Conservation (phyloP, 2,329 filamentous ascomycete species). For the Fusarium chlamydosporum region DNA sequence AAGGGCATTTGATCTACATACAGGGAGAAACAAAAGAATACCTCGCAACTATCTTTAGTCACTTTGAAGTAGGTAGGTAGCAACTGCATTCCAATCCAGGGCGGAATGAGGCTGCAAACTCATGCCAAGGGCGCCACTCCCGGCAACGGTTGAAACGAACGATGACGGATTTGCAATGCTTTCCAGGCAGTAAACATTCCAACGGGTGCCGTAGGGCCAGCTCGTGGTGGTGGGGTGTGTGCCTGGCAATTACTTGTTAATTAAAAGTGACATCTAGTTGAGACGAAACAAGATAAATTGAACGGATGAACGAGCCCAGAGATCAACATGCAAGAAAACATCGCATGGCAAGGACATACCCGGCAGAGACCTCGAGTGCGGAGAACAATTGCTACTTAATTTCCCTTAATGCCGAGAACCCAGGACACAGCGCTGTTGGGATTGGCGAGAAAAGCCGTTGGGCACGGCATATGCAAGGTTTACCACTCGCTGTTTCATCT, state of each 20-base stretch:
- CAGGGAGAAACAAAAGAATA: constrained; percentile 4
- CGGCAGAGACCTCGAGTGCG: neutral
- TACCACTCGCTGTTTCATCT: constrained; percentile 6
- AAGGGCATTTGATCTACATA: constrained; percentile 18
- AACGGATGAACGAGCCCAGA: neutral
- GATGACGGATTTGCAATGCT: constrained; percentile 22
- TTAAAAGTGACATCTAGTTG: constrained; percentile 3
- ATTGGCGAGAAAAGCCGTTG: neutral
- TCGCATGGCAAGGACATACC: constrained; percentile 16
- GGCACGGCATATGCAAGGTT: neutral
- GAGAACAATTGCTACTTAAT: neutral
- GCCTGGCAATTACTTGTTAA: neutral
- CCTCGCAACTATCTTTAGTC: constrained; percentile 1
- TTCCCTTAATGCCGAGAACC: neutral
- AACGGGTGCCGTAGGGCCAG: neutral
- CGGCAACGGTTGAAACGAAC: constrained; percentile 40
- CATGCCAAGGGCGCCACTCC: constrained; percentile 40
- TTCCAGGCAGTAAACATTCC: constrained; percentile 24
- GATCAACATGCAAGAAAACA: constrained; percentile 1
- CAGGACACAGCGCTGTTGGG: neutral
- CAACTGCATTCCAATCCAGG: constrained; percentile 30
- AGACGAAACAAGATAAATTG: constrained; percentile 9
- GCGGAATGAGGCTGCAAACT: constrained; percentile 15
- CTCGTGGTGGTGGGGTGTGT: neutral
- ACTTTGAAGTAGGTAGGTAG: neutral